These are phyloP conservation scores for Megacollybia platyphylla DNA, from an alignment of 1,284 basidiomycete species.

Conservation along the genomic window DNA sequence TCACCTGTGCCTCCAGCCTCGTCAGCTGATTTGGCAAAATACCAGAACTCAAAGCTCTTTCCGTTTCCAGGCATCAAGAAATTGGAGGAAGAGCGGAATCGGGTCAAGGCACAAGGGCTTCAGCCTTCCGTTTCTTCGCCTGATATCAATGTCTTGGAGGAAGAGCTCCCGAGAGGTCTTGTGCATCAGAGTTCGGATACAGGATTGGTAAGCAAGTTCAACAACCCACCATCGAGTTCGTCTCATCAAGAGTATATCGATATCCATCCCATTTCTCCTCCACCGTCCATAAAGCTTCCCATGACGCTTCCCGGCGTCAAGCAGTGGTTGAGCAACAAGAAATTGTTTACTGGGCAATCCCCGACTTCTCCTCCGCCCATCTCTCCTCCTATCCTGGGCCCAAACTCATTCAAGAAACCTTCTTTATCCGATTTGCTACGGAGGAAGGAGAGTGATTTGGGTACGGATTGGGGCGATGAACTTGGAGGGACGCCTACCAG, in stretches of 20 bases:
- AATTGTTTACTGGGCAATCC: conserved; percentile 32
- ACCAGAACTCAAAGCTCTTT: conserved; percentile 72
- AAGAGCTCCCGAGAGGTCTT: not conserved
- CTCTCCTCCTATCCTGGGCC: conserved; percentile 14
- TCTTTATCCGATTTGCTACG: conserved; percentile 52
- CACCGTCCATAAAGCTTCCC: conserved; percentile 42
- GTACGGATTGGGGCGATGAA: conserved; percentile 52
- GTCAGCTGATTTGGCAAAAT: conserved; percentile 40
- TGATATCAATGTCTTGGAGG: conserved; percentile 33
- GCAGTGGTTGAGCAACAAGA: conserved; percentile 57
- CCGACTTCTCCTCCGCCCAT: conserved; percentile 22
- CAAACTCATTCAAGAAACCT: conserved; percentile 37
- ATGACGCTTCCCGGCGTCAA: conserved; percentile 63
- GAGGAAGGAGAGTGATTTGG: conserved; percentile 40
- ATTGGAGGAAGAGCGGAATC: conserved; percentile 59
- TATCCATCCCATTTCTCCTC: conserved; percentile 23
- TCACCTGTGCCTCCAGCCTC: conserved; percentile 63
- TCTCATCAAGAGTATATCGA: conserved; percentile 38
- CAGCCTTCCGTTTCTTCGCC: conserved; percentile 47
- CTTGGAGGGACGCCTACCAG: conserved; percentile 33
- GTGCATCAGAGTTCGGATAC: conserved; percentile 56
- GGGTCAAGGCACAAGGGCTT: conserved; percentile 32
- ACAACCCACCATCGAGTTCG: conserved; percentile 29
- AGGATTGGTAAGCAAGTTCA: conserved; percentile 41
- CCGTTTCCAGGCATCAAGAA: conserved; percentile 80